Conservation (phyloP, 345 rosid genomes). For the Salix exigua region DNA sequence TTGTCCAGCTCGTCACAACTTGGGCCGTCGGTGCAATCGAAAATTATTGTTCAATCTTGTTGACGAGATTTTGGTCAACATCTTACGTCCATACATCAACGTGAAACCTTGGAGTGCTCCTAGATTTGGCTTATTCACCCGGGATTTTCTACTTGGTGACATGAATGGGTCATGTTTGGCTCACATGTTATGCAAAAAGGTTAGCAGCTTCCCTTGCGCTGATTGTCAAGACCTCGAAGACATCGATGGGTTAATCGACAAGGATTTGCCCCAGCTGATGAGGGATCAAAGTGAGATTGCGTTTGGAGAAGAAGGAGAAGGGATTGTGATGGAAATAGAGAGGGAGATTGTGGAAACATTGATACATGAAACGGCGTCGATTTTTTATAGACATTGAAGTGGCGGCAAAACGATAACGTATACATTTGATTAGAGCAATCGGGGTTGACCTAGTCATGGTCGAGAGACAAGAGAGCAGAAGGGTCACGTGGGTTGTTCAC, state of each 20-base stretch:
- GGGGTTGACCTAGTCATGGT: background rate
- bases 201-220: conserved; percentile 41
- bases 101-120: conserved; percentile 44
- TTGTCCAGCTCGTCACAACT: background rate
- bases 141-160: background rate
- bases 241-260: conserved; percentile 55
- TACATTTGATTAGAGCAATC: background rate
- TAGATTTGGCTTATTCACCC: background rate
- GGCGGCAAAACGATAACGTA: background rate
- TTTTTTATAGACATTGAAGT: background rate
- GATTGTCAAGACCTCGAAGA: conserved; percentile 65
- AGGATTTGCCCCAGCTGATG: conserved; percentile 38
- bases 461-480: conserved; percentile 21
- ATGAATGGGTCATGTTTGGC: conserved; percentile 41
- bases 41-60: conserved; percentile 61
- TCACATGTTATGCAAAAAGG: conserved; percentile 28
- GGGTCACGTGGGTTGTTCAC: conserved; percentile 68
- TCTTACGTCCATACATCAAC: conserved; percentile 52
- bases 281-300: conserved; percentile 14
- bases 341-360: conserved; percentile 44
- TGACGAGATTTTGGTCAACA: conserved; percentile 55
- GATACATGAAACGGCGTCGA: conserved; percentile 43
- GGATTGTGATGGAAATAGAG: conserved; percentile 45
- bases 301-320: conserved; percentile 54
- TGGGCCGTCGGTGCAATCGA: conserved; percentile 51